Evolutionary conservation across 2,329 filamentous ascomycete genomes (phyloP).

Genomic region (Aspergillus cejpii): DNA sequence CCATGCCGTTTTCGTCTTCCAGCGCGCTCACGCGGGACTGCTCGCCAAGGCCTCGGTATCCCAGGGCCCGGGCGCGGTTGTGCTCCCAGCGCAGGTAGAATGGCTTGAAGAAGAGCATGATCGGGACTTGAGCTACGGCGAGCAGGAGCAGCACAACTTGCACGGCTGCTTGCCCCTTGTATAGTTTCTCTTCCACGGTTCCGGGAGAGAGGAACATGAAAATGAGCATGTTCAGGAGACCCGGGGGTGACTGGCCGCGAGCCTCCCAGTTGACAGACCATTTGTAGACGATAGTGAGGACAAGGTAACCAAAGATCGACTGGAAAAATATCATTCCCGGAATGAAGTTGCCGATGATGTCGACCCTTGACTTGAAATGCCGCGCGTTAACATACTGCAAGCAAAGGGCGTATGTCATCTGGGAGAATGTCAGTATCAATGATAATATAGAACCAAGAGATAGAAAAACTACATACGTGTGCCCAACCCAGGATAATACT

Average conservation of each 20-base stretch:
- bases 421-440: conserved; percentile 8
- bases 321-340: conserved; percentile 99
- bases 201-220: conserved; percentile 98
- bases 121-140: conserved; percentile 78
- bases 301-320: conserved; percentile 93
- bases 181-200: conserved; percentile 61
- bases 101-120: conserved; percentile 90
- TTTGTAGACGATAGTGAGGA: conserved; percentile 92
- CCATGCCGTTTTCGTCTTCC: conserved; percentile 75
- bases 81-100: conserved; percentile 92
- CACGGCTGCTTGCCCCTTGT: conserved; percentile 66
- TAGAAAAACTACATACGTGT: conserved; percentile 48
- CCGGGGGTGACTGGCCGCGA: conserved; percentile 63
- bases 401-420: conserved; percentile 96
- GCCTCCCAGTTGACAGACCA: conserved; percentile 85
- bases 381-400: conserved; percentile 87
- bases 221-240: conserved; percentile 96
- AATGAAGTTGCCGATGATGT: conserved; percentile 95
- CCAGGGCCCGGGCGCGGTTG: conserved; percentile 76
- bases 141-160: conserved; percentile 74
- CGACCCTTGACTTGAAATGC: conserved; percentile 90
- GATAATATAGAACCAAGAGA: not conserved
- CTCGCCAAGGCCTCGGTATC: conserved; percentile 91
- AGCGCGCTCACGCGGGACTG: conserved; percentile 79
- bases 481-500: conserved; percentile 95